Evolutionary conservation across 192 early-diverging fungal genomes (phyloP), one percentile per base, ranked within the genome.

Genomic region (Linnemannia elongata): DNA sequence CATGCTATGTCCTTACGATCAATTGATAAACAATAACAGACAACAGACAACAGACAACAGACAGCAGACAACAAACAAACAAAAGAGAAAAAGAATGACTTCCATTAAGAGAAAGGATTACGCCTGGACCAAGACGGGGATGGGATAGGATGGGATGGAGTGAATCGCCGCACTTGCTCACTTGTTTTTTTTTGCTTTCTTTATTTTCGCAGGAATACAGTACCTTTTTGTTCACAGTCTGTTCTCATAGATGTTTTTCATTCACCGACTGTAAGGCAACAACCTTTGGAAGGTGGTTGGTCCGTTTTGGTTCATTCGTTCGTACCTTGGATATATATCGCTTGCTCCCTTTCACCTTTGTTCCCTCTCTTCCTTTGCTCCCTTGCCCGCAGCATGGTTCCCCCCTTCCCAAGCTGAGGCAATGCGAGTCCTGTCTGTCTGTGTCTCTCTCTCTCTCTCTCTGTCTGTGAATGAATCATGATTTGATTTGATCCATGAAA

Each of bases 141-240:
- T 12, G 9, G 44, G 1, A 45, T 60, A 7, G 24, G n/a, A n/a
- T n/a, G n/a, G n/a, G n/a, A 13, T 35, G 27, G 60, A 33, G 9
- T 2, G 60, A 33, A 12, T 63, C 60, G 70, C 36, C 39, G 70
- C 39, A 20, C n/a, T 70, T 70, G 69, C 35, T 41, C 70, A 17
- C 38, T 69, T 69, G 38, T 35, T 33, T 36, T 18, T 41, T 30
- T 35, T 71, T 18, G 2, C n/a, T 71, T 71, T 39, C 0, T 18
- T 63, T 63, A 63, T 63, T 63, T 66, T 66, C 60, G 33, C 60
- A 66, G 60, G 60, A 66, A 66, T 66, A 66, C 60, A 0, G n/a
- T 27, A n/a, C n/a, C n/a, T 57, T 24, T 20, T 3, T 52, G 18
- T 20, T 52, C 17, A 6, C 0, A 27, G 24, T 38, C 55, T 24